Evolutionary conservation across 495 filamentous ascomycete genomes (phyloP).

Genomic region (Aspergillus bridgeri): DNA sequence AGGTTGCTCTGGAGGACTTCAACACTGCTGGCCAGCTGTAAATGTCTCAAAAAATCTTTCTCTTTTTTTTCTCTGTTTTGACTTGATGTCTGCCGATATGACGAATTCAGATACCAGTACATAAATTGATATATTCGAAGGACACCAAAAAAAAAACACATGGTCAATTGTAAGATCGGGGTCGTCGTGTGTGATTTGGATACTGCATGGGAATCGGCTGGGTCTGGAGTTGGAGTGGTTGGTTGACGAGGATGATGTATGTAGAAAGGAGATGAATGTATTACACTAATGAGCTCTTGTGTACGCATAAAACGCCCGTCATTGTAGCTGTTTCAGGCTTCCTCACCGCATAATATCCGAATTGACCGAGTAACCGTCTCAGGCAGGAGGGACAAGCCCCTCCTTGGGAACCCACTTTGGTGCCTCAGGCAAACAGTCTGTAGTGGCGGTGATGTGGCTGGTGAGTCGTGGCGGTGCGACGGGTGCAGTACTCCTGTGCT

Average conservation of each 20-base stretch:
- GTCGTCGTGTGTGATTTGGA: not conserved
- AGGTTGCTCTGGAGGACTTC: conserved; percentile 84
- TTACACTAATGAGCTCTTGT: conserved; percentile 4
- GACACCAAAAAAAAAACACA: not conserved
- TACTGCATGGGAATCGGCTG: not conserved
- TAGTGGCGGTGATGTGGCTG: not conserved
- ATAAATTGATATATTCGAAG: conserved; percentile 19
- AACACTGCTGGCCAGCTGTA: conserved; percentile 84
- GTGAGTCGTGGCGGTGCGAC: not conserved
- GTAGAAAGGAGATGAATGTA: conserved; percentile 9
- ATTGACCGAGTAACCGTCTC: not conserved
- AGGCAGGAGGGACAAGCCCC: not conserved
- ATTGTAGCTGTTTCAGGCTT: not conserved
- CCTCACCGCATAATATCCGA: not conserved
- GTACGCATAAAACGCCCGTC: not conserved
- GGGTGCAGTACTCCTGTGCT: too few species aligned
- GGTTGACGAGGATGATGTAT: conserved; percentile 12
- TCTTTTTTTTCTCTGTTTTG: conserved; percentile 1
- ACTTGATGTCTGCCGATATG: conserved; percentile 15
- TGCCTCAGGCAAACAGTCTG: not conserved
- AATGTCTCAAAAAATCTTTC: conserved; percentile 23
- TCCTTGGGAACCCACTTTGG: not conserved
- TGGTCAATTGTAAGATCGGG: conserved; percentile 1
- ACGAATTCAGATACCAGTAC: conserved; percentile 24
- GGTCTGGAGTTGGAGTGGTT: conserved; percentile 8